These are phyloP conservation scores for Alternaria infectoria DNA, from an alignment of 2,329 filamentous ascomycete genomes.

Conservation along the genomic window DNA sequence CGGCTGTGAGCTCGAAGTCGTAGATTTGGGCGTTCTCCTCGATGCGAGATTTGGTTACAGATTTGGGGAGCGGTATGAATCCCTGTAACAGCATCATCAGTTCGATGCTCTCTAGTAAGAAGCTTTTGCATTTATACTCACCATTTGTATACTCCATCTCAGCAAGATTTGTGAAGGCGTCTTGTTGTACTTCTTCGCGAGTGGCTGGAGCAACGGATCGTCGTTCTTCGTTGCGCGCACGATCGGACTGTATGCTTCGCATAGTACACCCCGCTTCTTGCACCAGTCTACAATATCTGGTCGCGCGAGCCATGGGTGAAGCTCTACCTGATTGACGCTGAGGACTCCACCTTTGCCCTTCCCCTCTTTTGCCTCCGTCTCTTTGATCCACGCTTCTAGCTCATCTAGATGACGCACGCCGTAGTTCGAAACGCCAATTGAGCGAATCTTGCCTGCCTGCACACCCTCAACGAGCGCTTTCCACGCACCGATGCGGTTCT, in stretches of 20 bases:
- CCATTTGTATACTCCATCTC: conserved; percentile 61
- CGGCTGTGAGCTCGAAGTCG: conserved; percentile 64
- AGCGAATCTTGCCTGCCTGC: conserved; percentile 58
- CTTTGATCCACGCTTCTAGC: conserved; percentile 60
- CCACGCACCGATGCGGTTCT: conserved; percentile 59
- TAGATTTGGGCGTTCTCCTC: conserved; percentile 66
- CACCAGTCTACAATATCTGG: conserved; percentile 82
- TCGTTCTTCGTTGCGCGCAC: conserved; percentile 56
- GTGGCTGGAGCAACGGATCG: conserved; percentile 58
- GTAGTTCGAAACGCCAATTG: conserved; percentile 62
- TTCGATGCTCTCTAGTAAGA: no score
- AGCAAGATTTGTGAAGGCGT: conserved; percentile 64
- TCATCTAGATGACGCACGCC: conserved; percentile 63
- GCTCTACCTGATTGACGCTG: conserved; percentile 80
- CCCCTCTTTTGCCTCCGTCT: conserved; percentile 69
- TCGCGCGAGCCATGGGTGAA: conserved; percentile 88
- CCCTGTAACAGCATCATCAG: conserved; percentile 48
- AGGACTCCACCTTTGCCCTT: conserved; percentile 72
- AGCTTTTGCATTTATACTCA: conserved; percentile 10
- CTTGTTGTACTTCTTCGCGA: conserved; percentile 65
- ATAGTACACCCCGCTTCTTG: conserved; percentile 56
- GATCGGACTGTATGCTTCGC: conserved; percentile 58
- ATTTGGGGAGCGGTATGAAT: conserved; percentile 68
- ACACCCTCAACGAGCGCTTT: conserved; percentile 61
- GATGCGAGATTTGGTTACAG: conserved; percentile 65